Percentiles rank a stretch among this genome's conserved stretches.
These are phyloP conservation scores for Botrytis medusae DNA, from an alignment of 2,329 filamentous ascomycete genomes.

Conservation along the genomic window DNA sequence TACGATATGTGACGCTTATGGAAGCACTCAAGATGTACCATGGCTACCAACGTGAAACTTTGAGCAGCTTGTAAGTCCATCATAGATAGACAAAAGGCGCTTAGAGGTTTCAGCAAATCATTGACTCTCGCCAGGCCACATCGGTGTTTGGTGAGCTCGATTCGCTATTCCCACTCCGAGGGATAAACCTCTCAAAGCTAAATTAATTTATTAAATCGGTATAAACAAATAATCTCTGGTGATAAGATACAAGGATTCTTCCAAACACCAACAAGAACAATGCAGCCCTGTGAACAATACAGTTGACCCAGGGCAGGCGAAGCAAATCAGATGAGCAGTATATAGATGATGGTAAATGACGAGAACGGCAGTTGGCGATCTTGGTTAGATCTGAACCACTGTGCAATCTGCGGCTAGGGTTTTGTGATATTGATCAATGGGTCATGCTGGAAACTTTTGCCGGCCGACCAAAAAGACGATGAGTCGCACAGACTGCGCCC, in stretches of 20 bases:
- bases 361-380: constrained; percentile 21
- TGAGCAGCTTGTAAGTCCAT: not conserved
- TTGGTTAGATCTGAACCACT: constrained; percentile 22
- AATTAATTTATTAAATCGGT: not conserved
- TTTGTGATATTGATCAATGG: constrained; percentile 11
- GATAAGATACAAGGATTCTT: constrained; percentile 6
- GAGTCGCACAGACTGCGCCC: constrained; percentile 9
- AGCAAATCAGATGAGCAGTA: constrained; percentile 21
- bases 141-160: not conserved
- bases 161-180: not conserved
- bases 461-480: constrained; percentile 9
- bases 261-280: constrained; percentile 3
- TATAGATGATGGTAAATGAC: constrained; percentile 8
- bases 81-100: not conserved
- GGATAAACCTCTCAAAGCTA: not conserved
- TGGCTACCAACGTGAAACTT: constrained; percentile 13
- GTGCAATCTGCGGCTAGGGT: constrained; percentile 19
- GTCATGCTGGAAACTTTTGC: constrained; percentile 23
- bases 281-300: constrained; percentile 19
- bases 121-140: not conserved
- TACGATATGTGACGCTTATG: constrained; percentile 20
- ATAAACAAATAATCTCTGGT: not conserved
- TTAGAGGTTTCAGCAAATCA: not conserved
- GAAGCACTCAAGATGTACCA: constrained; percentile 18
- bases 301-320: constrained; percentile 11